A percentile compares a stretch with the other conserved stretches of the same genome.
These are phyloP conservation scores for Xerocomellus intermedius DNA, from an alignment of 768 basidiomycete genomes.

Conservation along the genomic window DNA sequence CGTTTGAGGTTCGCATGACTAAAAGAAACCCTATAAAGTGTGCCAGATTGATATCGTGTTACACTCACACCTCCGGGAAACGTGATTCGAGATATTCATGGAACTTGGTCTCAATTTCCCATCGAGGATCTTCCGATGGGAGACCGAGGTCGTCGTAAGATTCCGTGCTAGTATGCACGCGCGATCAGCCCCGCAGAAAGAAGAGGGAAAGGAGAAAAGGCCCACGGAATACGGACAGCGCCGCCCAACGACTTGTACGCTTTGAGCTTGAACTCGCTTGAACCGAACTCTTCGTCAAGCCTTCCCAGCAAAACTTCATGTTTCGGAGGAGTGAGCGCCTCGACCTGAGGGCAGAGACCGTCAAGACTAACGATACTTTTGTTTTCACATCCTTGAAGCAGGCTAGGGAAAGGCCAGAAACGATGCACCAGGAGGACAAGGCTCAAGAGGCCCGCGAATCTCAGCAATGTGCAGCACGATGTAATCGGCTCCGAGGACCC, in stretches of 20 bases:
- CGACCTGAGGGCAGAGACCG: conserved; percentile 29
- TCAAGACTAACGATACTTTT: not conserved
- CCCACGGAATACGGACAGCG: conserved; percentile 36
- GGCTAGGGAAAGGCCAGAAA: conserved; percentile 2
- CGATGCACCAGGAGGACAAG: conserved; percentile 3
- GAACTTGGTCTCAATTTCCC: conserved; percentile 29
- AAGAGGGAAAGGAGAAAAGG: not conserved
- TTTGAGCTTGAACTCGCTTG: conserved; percentile 27
- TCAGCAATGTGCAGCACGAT: not conserved
- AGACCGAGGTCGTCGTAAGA: conserved; percentile 49
- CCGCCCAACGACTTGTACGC: conserved; percentile 35
- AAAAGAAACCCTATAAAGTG: not conserved
- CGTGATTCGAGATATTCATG: conserved; percentile 35
- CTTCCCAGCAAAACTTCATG: conserved; percentile 19
- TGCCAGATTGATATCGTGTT: not conserved
- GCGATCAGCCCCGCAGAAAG: not conserved
- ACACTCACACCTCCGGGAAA: conserved; percentile 59
- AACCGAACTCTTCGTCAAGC: conserved; percentile 26
- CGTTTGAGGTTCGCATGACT: conserved; percentile 50
- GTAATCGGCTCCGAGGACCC: not conserved
- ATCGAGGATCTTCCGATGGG: conserved; percentile 47
- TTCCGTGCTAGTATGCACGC: conserved; percentile 44
- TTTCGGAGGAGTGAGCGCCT: conserved; percentile 10
- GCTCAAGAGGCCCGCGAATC: conserved; percentile 8
- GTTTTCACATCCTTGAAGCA: not conserved